A percentile compares a stretch with the other conserved stretches of the same genome.
phyloP scores from a whole-genome alignment of 768 basidiomycete species.

The Naganishia vishniacii region DNA sequence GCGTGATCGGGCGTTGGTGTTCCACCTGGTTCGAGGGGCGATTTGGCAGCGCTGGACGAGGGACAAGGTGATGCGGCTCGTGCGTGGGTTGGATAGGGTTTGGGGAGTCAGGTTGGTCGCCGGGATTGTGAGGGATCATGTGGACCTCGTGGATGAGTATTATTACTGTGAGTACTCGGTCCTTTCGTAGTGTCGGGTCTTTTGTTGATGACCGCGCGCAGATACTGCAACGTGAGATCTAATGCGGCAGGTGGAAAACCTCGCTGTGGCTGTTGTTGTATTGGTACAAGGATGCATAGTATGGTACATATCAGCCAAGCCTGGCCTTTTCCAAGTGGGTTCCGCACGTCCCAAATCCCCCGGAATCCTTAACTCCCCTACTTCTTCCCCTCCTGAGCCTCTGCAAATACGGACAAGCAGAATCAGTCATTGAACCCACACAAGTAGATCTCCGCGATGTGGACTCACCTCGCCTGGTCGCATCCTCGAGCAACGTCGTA shows the following conservation, averaged over 20 bases:
- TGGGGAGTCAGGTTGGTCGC: constrained; percentile 40
- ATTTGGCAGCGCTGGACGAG: constrained; percentile 59
- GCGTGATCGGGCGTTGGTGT: constrained; percentile 72
- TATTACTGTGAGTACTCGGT: constrained; percentile 42
- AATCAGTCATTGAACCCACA: background rate
- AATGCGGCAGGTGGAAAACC: too few species aligned
- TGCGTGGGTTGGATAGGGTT: constrained; percentile 33
- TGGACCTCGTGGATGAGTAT: constrained; percentile 45
- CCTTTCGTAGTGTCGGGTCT: background rate
- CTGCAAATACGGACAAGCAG: constrained; percentile 20
- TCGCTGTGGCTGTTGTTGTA: constrained; percentile 1
- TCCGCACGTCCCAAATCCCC: too few species aligned
- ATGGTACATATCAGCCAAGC: background rate
- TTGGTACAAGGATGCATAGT: constrained; percentile 15
- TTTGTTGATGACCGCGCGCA: background rate
- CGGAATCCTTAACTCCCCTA: constrained; percentile 21
- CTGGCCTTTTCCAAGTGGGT: too few species aligned
- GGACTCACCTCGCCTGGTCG: constrained; percentile 78
- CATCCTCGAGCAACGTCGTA: constrained; percentile 90
- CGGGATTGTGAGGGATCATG: constrained; percentile 42
- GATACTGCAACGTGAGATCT: constrained; percentile 4
- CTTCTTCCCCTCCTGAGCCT: constrained; percentile 46
- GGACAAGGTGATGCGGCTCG: constrained; percentile 37
- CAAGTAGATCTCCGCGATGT: background rate
- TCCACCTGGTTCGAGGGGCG: constrained; percentile 78